Evolutionary conservation across 2,329 filamentous ascomycete genomes (phyloP).

Genomic region (Bipolaris bicolor): DNA sequence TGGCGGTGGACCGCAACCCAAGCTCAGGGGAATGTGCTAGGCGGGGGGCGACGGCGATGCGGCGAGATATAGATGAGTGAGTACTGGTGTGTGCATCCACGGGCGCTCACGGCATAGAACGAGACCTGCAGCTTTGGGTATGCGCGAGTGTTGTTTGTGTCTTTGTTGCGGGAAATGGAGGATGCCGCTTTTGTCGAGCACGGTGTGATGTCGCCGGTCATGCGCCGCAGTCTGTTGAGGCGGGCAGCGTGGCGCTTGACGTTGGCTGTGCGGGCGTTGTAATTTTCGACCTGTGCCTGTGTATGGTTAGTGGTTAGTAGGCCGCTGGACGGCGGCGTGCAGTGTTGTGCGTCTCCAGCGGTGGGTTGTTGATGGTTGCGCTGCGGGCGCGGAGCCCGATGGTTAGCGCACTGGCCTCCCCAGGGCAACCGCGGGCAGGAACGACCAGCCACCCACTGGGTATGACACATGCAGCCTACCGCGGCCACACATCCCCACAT

Average conservation of each 20-base stretch:
- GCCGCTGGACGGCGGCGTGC: constrained; percentile 28
- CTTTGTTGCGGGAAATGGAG: constrained; percentile 20
- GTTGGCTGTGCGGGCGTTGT: constrained; percentile 13
- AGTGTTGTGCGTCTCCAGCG: constrained; percentile 32
- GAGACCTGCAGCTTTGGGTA: constrained; percentile 10
- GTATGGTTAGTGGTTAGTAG: constrained; percentile 42
- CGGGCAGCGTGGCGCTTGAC: constrained; percentile 21
- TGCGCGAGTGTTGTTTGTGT: constrained; percentile 29
- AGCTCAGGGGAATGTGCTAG: constrained; percentile 35
- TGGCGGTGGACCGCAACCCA: constrained; percentile 19
- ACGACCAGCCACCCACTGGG: constrained; percentile 12
- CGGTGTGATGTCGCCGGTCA: constrained; percentile 33
- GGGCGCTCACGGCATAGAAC: constrained; percentile 10
- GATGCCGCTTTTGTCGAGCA: constrained; percentile 22
- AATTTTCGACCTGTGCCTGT: constrained; percentile 36
- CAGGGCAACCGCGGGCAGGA: constrained; percentile 18
- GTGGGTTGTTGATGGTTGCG: constrained; percentile 31
- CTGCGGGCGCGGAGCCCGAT: constrained; percentile 18
- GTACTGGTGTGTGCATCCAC: constrained; percentile 4
- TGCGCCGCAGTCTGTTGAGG: constrained; percentile 33
- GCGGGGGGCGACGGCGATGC: constrained; percentile 22
- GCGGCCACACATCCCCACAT: constrained; percentile 10
- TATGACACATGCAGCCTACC: constrained; percentile 12
- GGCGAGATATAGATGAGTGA: constrained; percentile 13
- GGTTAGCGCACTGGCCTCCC: constrained; percentile 20